Conservation (phyloP, 2,329 filamentous ascomycete species). For the Parascedosporium putredinis region DNA sequence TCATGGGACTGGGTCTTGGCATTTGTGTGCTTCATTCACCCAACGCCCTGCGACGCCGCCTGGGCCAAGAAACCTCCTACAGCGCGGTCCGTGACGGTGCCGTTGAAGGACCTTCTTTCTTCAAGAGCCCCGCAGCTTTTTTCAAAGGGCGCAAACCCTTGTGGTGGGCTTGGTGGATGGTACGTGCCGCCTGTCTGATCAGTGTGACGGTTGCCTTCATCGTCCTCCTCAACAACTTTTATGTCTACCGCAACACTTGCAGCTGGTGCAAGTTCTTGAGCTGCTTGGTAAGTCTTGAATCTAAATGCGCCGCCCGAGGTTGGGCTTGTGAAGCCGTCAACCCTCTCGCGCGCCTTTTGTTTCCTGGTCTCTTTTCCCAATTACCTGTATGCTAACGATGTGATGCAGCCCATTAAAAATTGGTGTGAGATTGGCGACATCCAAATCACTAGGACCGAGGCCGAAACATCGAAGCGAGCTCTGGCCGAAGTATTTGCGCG, state of each 20-base stretch:
- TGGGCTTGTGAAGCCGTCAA: too few relatives aligned
- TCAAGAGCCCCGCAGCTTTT: constrained; percentile 60
- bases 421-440: constrained; percentile 49
- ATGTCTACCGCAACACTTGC: constrained; percentile 65
- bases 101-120: constrained; percentile 42
- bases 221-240: constrained; percentile 83
- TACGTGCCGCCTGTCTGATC: constrained; percentile 68
- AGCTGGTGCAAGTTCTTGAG: constrained; percentile 92
- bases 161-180: constrained; percentile 97
- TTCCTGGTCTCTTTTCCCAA: background rate
- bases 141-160: constrained; percentile 87
- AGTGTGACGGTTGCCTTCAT: constrained; percentile 79
- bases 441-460: constrained; percentile 10
- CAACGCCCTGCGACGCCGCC: constrained; percentile 62
- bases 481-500: background rate
- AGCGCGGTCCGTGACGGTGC: constrained; percentile 49
- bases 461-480: background rate
- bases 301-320: background rate
- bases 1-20: constrained; percentile 82
- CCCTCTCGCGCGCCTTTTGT: too few relatives aligned
- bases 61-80: constrained; percentile 63
- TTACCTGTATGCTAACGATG: constrained; percentile 14
- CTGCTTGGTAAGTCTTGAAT: constrained; percentile 69
- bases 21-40: constrained; percentile 84
- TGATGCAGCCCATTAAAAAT: constrained; percentile 48